Evolutionary conservation across 768 basidiomycete species (phyloP), one percentile per base, ranked within the genome.

Genomic region (Sporobolomyces phaffii): DNA sequence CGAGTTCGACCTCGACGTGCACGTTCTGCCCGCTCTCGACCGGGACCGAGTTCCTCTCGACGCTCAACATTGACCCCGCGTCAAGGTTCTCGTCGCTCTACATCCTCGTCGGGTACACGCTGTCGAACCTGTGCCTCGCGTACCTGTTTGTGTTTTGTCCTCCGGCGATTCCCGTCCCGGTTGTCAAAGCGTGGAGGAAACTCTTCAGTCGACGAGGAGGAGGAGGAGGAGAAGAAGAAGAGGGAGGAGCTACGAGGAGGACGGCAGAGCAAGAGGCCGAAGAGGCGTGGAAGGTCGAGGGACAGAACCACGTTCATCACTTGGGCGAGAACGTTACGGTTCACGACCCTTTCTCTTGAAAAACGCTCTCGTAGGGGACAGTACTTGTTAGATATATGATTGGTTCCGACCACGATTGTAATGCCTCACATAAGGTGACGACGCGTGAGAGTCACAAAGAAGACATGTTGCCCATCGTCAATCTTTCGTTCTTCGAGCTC

Each of bases 11-110:
- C 11, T n/a, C 45, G 20, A 15, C 53, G 13, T 64, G 67, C 51
- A 13, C 31, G 14, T 64, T 70, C 60, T 69, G 74, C 62, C 53
- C 62, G 36, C 40, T 64, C 47, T 48, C 62, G 24, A 62, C 26
- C 28, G 60, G 70, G 29, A 64, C 66, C 68, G 68, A 71, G 59
- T 71, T 66, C 62, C 63, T 64, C 47, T 34, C 50, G 24, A 31
- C 53, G 2, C 62, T 69, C 49, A 65, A 66, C 59, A 69, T 72
- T 48, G 41, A 29, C 40, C 48, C 50, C 43, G 22, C 29, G 29
- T 59, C 69, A 43, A 54, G 68, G 3, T 69, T 50, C 64, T 4
- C 17, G 11, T 54, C 53, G 20, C 38, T 73, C 31, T 44, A 31
- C 18, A 51, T 73, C 34, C 43, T 73, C 15, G 43, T 56, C 18